Base-by-base conservation (phyloP, 495 filamentous ascomycete species). In the Penicillium cosmopolitanum region DNA sequence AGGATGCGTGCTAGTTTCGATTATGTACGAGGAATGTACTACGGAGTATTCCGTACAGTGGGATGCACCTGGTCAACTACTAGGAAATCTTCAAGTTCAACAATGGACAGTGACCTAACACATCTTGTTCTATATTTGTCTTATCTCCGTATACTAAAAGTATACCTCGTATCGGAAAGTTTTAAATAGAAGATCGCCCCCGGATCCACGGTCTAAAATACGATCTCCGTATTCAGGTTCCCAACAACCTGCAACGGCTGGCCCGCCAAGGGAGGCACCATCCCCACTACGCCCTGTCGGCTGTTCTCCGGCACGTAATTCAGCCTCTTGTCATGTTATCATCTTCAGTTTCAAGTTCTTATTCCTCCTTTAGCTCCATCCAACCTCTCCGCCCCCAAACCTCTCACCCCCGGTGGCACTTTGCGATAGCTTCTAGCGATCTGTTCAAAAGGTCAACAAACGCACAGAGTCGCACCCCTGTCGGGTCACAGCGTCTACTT, bases 251-350 rank as follows among this genome's bases (percentile, higher is more conserved):
- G 10, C 46, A 23, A 48, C 18, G 46, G 46, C 21, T 48, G 46
- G 23, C n/a, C 42, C 42, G 42, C 46, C 46, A 48, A 48, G 46
- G 19, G 42, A 44, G 42, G n/a, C 55, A 18, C 51, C 55, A 51
- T 51, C 55, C 50, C 35, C 55, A 56, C 54, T 19, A 25, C 42
- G 19, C 3, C 54, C 54, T 48, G 54, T 56, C 54, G 54, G 54
- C 43, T 56, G 42, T 23, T 48, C 46, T 48, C 46, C 46, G 46
- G 42, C 42, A 21, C 42, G 42, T 44, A 16, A 48, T 48, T 48
- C 46, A 48, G 46, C 46, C 46, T 23, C 46, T 48, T 48, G 19
- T 48, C 15, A 48, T 48, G 13, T 48, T 48, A 2, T n/a, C 46
- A n/a, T 28, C 46, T 28, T 48, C 44, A 47, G 11, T 11, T 7